These are phyloP conservation scores for Verbascum thapsus DNA, from an alignment of 257 asterid genomes.

Conservation along the genomic window DNA sequence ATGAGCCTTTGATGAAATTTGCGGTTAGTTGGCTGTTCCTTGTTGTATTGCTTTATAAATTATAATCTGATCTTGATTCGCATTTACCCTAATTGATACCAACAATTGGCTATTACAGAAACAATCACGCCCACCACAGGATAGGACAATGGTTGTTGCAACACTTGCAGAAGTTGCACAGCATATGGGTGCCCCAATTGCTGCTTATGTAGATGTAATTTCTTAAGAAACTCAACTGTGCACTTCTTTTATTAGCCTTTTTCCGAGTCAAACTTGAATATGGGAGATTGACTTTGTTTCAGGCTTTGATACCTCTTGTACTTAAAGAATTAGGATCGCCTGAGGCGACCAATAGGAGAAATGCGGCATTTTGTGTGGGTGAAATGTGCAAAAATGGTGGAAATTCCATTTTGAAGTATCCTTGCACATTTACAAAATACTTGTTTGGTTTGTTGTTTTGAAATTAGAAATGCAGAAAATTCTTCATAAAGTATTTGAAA, in stretches of 20 bases:
- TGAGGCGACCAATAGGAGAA: constrained; percentile 84
- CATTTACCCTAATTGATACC: constrained; percentile 21
- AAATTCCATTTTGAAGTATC: constrained; percentile 77
- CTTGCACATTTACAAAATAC: constrained; percentile 32
- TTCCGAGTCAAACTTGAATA: constrained; percentile 24
- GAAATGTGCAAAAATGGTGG: constrained; percentile 98
- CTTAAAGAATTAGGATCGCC: constrained; percentile 89
- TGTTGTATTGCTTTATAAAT: constrained; percentile 1
- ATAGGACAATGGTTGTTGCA: constrained; percentile 98
- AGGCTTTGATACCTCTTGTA: constrained; percentile 85
- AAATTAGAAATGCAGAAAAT: background rate
- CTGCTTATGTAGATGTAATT: constrained; percentile 80
- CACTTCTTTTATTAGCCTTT: background rate
- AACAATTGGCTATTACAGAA: constrained; percentile 50
- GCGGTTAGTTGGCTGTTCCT: constrained; percentile 58
- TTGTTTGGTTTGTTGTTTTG: constrained; percentile 7
- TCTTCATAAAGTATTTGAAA: background rate
- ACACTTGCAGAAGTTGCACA: constrained; percentile 99
- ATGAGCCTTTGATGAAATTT: constrained; percentile 87
- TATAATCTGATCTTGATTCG: background rate
- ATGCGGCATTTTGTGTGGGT: constrained; percentile 97
- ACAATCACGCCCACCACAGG: constrained; percentile 86
- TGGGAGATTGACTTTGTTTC: constrained; percentile 36
- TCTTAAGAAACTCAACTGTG: constrained; percentile 3
- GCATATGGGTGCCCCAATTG: constrained; percentile 96